A percentile compares a stretch with the other conserved stretches of the same genome.
Conservation (phyloP, 2,329 filamentous ascomycete species). For the Blastomyces parvus region DNA sequence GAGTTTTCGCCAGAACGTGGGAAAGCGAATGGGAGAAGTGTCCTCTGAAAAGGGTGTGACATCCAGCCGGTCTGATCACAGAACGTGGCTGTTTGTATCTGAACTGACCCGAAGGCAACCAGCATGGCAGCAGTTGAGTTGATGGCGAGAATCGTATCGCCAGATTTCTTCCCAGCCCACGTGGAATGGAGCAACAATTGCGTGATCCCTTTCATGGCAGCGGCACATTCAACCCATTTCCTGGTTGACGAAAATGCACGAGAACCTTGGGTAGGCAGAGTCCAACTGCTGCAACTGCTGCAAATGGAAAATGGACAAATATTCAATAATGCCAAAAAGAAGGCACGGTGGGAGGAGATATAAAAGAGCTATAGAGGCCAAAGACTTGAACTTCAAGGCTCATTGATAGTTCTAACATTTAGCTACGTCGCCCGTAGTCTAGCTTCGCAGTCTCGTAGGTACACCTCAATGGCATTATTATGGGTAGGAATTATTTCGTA, state of each 20-base stretch:
- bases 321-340: not conserved
- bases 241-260: not conserved
- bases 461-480: not conserved
- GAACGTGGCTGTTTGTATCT: slow-evolving; percentile 3
- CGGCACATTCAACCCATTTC: not conserved
- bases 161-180: not conserved
- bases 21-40: not conserved
- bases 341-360: not conserved
- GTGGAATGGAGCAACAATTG: not conserved
- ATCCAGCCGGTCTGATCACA: not conserved
- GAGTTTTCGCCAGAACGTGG: not conserved
- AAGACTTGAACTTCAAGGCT: not conserved
- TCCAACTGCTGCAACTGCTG: not conserved
- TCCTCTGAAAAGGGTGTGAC: not conserved
- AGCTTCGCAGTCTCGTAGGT: not conserved
- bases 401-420: not conserved
- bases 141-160: not conserved
- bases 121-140: not conserved
- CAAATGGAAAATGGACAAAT: not conserved
- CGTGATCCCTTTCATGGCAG: not conserved
- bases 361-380: not conserved
- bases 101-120: not conserved
- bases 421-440: not conserved
- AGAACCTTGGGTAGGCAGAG: not conserved
- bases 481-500: not conserved